Conservation (phyloP, 768 basidiomycete species). For the Rickenella mellea region DNA sequence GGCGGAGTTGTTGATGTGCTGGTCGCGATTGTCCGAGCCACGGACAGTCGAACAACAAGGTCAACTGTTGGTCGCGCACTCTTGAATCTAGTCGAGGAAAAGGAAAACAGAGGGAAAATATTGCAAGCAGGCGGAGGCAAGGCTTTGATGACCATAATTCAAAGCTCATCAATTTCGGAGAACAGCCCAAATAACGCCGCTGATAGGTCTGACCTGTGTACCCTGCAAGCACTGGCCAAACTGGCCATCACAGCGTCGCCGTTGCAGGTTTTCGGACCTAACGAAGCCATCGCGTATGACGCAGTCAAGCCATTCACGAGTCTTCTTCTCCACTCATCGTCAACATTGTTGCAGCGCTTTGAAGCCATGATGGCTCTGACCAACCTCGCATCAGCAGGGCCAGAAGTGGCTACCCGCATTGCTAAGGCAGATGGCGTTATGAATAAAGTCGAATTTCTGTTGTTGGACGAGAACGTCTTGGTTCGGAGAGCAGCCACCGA, state of each 20-base stretch:
- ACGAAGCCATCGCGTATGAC: constrained; percentile 67
- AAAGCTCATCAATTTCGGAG: constrained; percentile 29
- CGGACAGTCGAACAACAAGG: constrained; percentile 60
- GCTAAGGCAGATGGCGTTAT: constrained; percentile 51
- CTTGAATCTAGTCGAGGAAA: constrained; percentile 67
- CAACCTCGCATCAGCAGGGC: constrained; percentile 76
- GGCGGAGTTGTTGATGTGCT: constrained; percentile 61
- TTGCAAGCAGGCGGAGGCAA: constrained; percentile 75
- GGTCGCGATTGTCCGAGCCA: constrained; percentile 38
- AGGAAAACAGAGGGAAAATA: constrained; percentile 65
- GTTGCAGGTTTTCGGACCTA: constrained; percentile 82
- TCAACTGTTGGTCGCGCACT: constrained; percentile 49
- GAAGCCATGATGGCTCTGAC: constrained; percentile 95
- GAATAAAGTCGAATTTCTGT: constrained; percentile 57
- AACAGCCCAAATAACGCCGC: constrained; percentile 11
- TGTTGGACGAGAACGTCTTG: constrained; percentile 76
- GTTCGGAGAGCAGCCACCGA: constrained; percentile 85
- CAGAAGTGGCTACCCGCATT: constrained; percentile 57
- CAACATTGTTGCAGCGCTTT: constrained; percentile 75
- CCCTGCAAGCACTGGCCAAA: constrained; percentile 87
- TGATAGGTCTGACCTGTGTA: constrained; percentile 39
- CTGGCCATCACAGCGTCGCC: constrained; percentile 90
- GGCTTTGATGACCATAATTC: constrained; percentile 48
- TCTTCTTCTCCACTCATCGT: constrained; percentile 58
- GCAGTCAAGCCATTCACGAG: constrained; percentile 74